phyloP scores from a whole-genome alignment of 345 rosid species.

The Toxicodendron radicans region DNA sequence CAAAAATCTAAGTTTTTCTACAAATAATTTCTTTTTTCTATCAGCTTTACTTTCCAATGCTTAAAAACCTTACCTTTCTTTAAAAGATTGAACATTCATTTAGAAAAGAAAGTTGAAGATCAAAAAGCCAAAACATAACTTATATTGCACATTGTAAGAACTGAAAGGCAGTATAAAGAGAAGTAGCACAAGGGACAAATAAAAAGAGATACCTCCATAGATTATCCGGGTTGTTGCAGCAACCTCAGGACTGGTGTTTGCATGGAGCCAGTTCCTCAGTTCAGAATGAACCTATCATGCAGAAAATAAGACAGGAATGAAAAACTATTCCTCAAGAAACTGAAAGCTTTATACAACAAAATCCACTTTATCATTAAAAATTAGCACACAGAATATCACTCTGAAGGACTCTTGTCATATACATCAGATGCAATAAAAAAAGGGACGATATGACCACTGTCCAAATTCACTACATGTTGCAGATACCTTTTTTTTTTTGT shows the following conservation, averaged over 20 bases:
- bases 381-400: not conserved
- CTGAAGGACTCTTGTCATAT: not conserved
- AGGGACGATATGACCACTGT: too few relatives aligned
- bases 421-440: too few relatives aligned
- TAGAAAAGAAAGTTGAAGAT: not conserved
- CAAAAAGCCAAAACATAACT: not conserved
- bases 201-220: slow-evolving; percentile 69
- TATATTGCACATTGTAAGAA: not conserved
- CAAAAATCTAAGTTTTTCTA: not conserved
- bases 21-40: not conserved
- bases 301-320: not conserved
- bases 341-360: not conserved
- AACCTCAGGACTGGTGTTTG: slow-evolving; percentile 60
- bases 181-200: not conserved
- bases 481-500: too few relatives aligned
- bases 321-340: not conserved
- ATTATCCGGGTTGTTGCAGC: slow-evolving; percentile 79
- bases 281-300: slow-evolving; percentile 68
- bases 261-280: slow-evolving; percentile 84
- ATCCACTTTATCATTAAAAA: not conserved
- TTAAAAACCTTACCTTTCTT: not conserved
- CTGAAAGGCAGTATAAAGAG: not conserved
- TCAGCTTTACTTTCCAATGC: not conserved
- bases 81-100: not conserved
- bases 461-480: too few relatives aligned